phyloP scores from a whole-genome alignment of 108 stramenopile species.

The Bacterosira constricta region DNA sequence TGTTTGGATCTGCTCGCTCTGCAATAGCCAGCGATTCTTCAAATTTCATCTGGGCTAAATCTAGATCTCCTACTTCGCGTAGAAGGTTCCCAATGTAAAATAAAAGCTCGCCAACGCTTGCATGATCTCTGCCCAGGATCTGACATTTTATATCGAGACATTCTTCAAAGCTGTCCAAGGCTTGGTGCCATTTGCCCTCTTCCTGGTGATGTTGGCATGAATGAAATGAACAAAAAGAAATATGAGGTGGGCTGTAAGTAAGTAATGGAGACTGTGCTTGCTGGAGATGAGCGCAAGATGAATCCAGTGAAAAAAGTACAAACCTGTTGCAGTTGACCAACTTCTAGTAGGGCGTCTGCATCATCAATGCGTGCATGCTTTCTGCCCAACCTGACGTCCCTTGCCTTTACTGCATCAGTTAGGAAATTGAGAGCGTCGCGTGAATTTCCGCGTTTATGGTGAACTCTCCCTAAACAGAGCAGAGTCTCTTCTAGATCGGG shows the following conservation, averaged over 20 bases:
- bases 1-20: constrained; percentile 18
- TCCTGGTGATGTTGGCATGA: too few relatives aligned
- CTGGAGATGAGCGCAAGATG: too few relatives aligned
- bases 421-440: constrained; percentile 42
- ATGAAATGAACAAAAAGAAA: too few relatives aligned
- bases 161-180: constrained; percentile 39
- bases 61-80: constrained; percentile 47
- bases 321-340: constrained; percentile 56
- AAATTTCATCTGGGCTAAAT: constrained; percentile 32
- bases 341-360: constrained; percentile 44
- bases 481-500: constrained; percentile 48
- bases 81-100: constrained; percentile 48
- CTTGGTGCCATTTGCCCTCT: constrained; percentile 21
- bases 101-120: constrained; percentile 40
- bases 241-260: too few relatives aligned
- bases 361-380: constrained; percentile 31
- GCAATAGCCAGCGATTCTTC: constrained; percentile 37
- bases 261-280: too few relatives aligned
- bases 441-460: constrained; percentile 34
- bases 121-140: constrained; percentile 12
- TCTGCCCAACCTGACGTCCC: constrained; percentile 24
- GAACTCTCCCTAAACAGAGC: constrained; percentile 39
- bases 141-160: constrained; percentile 28
- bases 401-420: constrained; percentile 36
- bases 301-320: too few relatives aligned